phyloP scores from a whole-genome alignment of 495 filamentous ascomycete species.

The Xylaria sp. region DNA sequence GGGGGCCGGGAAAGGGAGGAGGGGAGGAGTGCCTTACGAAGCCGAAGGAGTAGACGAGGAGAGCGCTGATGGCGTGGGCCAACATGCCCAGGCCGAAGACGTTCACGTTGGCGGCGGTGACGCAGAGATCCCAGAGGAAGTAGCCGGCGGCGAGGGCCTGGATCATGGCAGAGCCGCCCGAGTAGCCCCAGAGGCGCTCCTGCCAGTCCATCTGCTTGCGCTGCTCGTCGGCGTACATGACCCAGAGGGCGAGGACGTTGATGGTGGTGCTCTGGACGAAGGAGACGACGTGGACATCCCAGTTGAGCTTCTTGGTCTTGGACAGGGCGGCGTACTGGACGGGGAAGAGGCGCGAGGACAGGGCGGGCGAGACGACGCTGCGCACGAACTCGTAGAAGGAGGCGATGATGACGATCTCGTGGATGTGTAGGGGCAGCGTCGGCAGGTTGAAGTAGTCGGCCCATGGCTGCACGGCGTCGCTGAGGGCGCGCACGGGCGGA shows the following conservation, averaged over 20 bases:
- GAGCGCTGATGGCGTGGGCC: constrained; percentile 85
- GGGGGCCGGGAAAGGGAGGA: background rate
- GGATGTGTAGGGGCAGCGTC: constrained; percentile 82
- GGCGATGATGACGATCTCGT: constrained; percentile 82
- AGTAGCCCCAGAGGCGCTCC: constrained; percentile 91
- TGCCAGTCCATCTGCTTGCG: constrained; percentile 71
- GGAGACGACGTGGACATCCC: constrained; percentile 96
- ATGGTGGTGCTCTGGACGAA: constrained; percentile 87
- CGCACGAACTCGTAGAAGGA: constrained; percentile 79
- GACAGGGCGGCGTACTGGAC: constrained; percentile 70
- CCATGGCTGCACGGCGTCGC: constrained; percentile 61
- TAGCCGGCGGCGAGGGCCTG: constrained; percentile 90
- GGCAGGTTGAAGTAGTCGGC: constrained; percentile 66
- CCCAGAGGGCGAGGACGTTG: constrained; percentile 77
- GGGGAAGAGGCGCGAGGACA: constrained; percentile 77
- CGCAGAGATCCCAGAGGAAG: constrained; percentile 89
- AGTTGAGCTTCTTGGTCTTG: constrained; percentile 79
- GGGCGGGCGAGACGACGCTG: constrained; percentile 71
- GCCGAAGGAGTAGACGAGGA: constrained; percentile 86
- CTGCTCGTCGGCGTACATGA: constrained; percentile 81
- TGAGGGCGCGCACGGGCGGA: constrained; percentile 60
- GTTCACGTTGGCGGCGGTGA: constrained; percentile 72
- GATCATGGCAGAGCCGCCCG: constrained; percentile 79
- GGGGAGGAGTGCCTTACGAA: constrained; percentile 72
- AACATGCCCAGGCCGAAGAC: constrained; percentile 90